Evolutionary conservation across 2,329 filamentous ascomycete genomes (phyloP), one percentile per base, ranked within the genome.

Genomic region (Sodiomyces alkalinus): DNA sequence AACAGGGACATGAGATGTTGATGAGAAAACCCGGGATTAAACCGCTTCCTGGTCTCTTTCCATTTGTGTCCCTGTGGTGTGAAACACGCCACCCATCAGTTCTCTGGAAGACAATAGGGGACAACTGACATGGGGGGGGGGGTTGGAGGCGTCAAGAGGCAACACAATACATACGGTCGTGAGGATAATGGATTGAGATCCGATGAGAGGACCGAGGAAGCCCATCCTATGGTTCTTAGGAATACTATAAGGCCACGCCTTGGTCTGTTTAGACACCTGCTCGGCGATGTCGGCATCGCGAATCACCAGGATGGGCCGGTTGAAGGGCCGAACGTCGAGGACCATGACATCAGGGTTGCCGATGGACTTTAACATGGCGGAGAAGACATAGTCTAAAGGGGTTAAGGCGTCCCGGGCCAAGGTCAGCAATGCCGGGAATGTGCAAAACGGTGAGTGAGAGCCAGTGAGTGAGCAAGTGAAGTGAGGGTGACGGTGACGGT

Each of bases 11-110:
- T 44, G n/a, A 58, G 40, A 19, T 56, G 48, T 29, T 52, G 47
- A 1, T 48, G 51, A 1, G 53, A 46, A 27, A 56, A 58, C 1
- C 50, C 53, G 1, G 47, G 49, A 34, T 49, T 55, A 37, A 49
- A 52, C 16, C 45, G 40, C 31, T 46, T 52, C n/a, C 53, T 46
- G 15, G 37, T 28, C 13, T 32, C 26, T 26, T 39, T 41, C 41
- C 41, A 43, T n/a, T 29, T 26, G 2, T 39, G 27, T 3, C 32
- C 33, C 28, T 39, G 8, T n/a, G n/a, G n/a, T n/a, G n/a, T n/a
- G n/a, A n/a, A n/a, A n/a, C n/a, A n/a, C n/a, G n/a, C n/a, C n/a
- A n/a, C n/a, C n/a, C n/a, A n/a, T n/a, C n/a, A n/a, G n/a, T n/a
- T n/a, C n/a, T n/a, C n/a, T n/a, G n/a, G n/a, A n/a, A n/a, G n/a